Conservation (phyloP, 1,139 yeast genomes). For the Chernovozyma aurita region DNA sequence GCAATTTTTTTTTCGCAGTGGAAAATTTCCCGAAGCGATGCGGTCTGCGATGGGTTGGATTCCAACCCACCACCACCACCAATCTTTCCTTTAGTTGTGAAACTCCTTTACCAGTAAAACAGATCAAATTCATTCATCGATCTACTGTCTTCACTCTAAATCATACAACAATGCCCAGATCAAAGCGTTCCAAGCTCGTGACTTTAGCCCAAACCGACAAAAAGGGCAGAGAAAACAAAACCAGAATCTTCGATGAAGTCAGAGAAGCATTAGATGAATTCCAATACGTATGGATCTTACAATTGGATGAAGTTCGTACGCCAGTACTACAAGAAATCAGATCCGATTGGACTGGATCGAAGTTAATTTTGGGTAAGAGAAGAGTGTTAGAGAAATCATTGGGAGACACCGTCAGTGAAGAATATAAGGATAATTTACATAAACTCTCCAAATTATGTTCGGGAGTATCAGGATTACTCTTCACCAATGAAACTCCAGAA, state of each 20-base stretch:
- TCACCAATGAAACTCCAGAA: constrained; percentile 81
- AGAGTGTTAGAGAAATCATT: constrained; percentile 89
- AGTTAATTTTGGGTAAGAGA: constrained; percentile 84
- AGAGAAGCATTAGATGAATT: constrained; percentile 74
- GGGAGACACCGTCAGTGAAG: constrained; percentile 84
- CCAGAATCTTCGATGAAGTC: constrained; percentile 79
- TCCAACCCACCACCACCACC: no score
- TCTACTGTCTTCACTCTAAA: no score
- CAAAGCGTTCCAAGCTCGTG: constrained; percentile 88
- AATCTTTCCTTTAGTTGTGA: no score
- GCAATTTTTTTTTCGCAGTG: no score
- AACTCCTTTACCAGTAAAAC: no score
- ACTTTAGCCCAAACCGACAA: constrained; percentile 96
- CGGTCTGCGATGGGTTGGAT: no score
- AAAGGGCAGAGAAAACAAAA: constrained; percentile 91
- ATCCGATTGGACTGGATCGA: constrained; percentile 88
- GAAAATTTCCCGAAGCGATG: no score
- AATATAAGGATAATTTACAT: constrained; percentile 79
- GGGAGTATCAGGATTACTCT: constrained; percentile 83
- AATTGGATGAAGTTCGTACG: constrained; percentile 90
- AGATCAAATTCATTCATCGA: no score
- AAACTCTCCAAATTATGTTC: constrained; percentile 53
- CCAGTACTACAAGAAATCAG: constrained; percentile 92
- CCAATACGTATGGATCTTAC: constrained; percentile 79
- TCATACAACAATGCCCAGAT: constrained; percentile 84